Evolutionary conservation across 2,329 filamentous ascomycete genomes (phyloP), one percentile per base, ranked within the genome.

Genomic region (Colletotrichum salicis): DNA sequence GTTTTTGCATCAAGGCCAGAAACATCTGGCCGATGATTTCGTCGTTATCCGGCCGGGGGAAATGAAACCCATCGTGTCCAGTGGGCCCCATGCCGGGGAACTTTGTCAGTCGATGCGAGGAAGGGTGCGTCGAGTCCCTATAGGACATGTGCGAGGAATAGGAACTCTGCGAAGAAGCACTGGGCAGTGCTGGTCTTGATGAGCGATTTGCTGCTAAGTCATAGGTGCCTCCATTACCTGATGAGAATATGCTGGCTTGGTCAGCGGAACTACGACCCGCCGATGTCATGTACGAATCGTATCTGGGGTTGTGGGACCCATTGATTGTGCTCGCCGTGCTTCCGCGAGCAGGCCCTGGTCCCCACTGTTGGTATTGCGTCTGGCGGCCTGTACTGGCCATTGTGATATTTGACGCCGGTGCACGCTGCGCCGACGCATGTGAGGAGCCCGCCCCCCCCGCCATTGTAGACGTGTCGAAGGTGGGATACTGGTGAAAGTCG

Each of bases 1-100:
- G 91, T 84, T 98, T 98, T 79, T 97, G 94, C 96, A 99, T 98
- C 75, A 99, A 85, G 64, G 94, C 92, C 78, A 95, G 87, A 79
- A 98, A 98, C 86, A 97, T 94, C 78, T 95, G 91, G 80, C 98
- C 94, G 57, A 98, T 93, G 15, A 97, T 85, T 71, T 91, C 89
- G 78, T 97, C 94, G 80, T 97, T 93, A 64, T 91, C 88, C 19
- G 94, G 94, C 76, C 93, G 90, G 58, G 91, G 88, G 63, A 96
- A 89, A 74, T 91, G 82, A 76, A 90, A 89, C 29, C 84, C 85
- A 48, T 89, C 88, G 74, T 84, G 82, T 48, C 82, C 80, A 67
- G 78, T 75, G 74, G 78, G 75, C 35, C 61, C 63, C 68, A 71
- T 74, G 70, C 78, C 77, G 75, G 86, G 86, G 61, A 87, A 84